Evolutionary conservation across 73 alveolate genomes (phyloP).

Genomic region (Tetrahymena malaccensis): DNA sequence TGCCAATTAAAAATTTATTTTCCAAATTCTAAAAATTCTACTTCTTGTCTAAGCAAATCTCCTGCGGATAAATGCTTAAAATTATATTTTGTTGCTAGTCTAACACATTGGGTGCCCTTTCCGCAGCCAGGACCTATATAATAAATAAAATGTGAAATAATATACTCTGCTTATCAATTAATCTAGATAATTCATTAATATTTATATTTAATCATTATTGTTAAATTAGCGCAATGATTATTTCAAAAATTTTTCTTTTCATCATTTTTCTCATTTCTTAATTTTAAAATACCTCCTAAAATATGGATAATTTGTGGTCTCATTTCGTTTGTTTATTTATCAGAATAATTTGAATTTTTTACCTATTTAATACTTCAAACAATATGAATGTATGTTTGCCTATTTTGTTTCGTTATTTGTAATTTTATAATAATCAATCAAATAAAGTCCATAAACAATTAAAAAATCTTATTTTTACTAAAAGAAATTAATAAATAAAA

Average conservation of each 20-base stretch:
- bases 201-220: too few species aligned
- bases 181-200: not conserved
- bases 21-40: not conserved
- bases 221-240: not conserved
- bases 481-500: too few species aligned
- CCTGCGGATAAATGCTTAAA: constrained; percentile 71
- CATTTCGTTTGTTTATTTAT: not conserved
- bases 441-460: not conserved
- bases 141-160: too few species aligned
- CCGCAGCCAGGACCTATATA: constrained; percentile 64
- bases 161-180: not conserved
- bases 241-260: too few species aligned
- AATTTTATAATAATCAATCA: not conserved
- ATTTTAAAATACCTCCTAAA: not conserved
- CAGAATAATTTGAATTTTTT: too few species aligned
- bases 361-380: not conserved
- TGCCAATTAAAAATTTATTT: too few species aligned
- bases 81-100: constrained; percentile 42
- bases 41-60: constrained; percentile 67
- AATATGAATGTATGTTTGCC: not conserved
- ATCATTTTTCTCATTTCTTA: not conserved
- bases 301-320: not conserved
- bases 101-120: constrained; percentile 72
- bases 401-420: not conserved
- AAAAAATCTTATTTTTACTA: too few species aligned